Evolutionary conservation across 2,329 filamentous ascomycete species (phyloP), one percentile per base, ranked within the genome.

Genomic region (Fusarium virguliforme): DNA sequence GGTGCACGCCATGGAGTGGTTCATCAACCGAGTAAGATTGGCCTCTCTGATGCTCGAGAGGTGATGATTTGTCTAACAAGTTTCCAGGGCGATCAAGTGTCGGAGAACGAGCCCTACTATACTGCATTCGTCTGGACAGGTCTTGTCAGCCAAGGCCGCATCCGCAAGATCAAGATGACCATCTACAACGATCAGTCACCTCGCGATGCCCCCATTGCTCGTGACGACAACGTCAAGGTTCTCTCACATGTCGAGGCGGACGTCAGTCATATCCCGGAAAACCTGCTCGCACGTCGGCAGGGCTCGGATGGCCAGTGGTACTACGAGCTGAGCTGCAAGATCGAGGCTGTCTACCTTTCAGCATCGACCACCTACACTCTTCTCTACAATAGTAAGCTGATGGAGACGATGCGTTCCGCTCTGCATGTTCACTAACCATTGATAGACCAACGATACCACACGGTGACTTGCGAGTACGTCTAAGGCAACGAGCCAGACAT

Each of bases 311-410:
- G 80, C 2, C 69, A 79, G 64, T 77, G 68, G 77, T 83, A 85
- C 65, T 85, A 84, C 40, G 77, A 80, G 15, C 64, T 84, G 28
- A 75, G 68, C 43, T 83, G 77, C 68, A 77, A 81, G 62, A 81
- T 85, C 15, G 82, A 85, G 67, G 78, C 81, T 1, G 76, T 82
- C 4, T 84, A 83, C 67, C 77, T 80, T 7, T 84, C 82, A 2
- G 82, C 81, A 1, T 82, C 79, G 5, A 84, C 82, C 0, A 76
- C 79, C 28, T 85, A 85, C 67, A 84, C 83, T 5, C 74, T 85
- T 34, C 74, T 85, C 8, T 81, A 83, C 63, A 81, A 84, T 56
- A 78, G 82, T 83, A 71, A 71, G 81, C 68, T 24, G 18, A 15
- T 15, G 4, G 6, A 4, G 6, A 15, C 18, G 18, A 18, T 18